A percentile compares a stretch with the other conserved stretches of the same genome.
Evolutionary conservation across 176 grass and related monocot species (phyloP).

Genomic region (Bromus sterilis): DNA sequence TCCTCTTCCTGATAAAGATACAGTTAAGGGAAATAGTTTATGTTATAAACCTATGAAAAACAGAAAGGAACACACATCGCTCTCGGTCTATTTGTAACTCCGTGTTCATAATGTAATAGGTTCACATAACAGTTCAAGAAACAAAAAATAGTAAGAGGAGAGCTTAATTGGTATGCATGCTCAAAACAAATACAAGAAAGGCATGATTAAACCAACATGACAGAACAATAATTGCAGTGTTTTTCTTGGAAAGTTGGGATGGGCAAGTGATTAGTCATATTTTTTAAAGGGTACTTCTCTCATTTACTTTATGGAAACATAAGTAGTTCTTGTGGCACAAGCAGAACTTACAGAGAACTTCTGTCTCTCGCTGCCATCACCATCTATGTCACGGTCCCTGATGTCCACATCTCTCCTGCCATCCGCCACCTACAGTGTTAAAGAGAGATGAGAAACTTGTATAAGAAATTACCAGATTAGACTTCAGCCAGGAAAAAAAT

Average conservation of each 20-base stretch:
- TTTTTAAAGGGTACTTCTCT: neutral
- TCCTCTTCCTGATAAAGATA: constrained; percentile 66
- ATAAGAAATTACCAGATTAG: neutral
- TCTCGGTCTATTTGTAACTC: neutral
- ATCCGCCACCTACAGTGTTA: constrained; percentile 62
- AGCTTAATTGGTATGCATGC: neutral
- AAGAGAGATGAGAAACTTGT: neutral
- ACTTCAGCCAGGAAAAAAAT: neutral
- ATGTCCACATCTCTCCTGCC: constrained; percentile 80
- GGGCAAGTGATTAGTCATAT: neutral
- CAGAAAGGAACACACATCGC: neutral
- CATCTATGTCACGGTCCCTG: constrained; percentile 59
- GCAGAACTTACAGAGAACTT: constrained; percentile 74
- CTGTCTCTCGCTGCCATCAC: constrained; percentile 67
- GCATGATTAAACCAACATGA: neutral
- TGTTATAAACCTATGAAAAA: neutral
- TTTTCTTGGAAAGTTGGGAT: neutral
- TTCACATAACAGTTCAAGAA: neutral
- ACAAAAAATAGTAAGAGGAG: neutral
- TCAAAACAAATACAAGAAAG: neutral
- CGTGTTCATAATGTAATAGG: neutral
- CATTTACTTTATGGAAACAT: neutral
- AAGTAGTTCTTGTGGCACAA: neutral
- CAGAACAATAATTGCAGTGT: neutral
- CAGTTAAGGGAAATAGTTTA: neutral